Conservation (phyloP, 1,139 yeast species). For the Diutina scorzettiae region DNA sequence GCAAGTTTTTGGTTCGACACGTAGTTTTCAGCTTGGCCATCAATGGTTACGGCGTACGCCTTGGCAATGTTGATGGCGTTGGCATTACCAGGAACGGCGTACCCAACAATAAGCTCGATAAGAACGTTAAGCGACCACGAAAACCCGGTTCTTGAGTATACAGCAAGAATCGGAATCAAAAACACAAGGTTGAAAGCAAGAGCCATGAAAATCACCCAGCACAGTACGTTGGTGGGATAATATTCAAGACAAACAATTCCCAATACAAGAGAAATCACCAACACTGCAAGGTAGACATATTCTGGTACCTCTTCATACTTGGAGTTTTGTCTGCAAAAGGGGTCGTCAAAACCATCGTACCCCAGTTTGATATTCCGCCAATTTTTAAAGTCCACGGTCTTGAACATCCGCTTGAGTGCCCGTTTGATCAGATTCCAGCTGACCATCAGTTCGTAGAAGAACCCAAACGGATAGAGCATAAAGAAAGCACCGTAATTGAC, state of each 20-base stretch:
- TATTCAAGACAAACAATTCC: slow-evolving; percentile 31
- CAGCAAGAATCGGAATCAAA: slow-evolving; percentile 36
- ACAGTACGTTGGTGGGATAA: slow-evolving; percentile 39
- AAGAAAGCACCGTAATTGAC: slow-evolving; percentile 47
- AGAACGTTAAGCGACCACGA: slow-evolving; percentile 43
- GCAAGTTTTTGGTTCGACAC: slow-evolving; percentile 46
- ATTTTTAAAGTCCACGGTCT: slow-evolving; percentile 2
- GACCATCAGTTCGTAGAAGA: slow-evolving; percentile 13
- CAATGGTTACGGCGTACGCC: slow-evolving; percentile 46
- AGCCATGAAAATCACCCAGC: slow-evolving; percentile 48
- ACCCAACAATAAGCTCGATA: slow-evolving; percentile 50
- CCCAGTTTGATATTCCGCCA: slow-evolving; percentile 7
- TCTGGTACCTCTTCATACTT: slow-evolving; percentile 16
- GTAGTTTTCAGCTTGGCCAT: slow-evolving; percentile 50
- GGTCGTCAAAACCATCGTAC: slow-evolving; percentile 19
- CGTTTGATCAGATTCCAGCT: slow-evolving; percentile 8
- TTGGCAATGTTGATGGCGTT: slow-evolving; percentile 47
- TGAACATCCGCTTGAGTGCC: slow-evolving; percentile 9
- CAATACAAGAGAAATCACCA: slow-evolving; percentile 15
- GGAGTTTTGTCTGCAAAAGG: slow-evolving; percentile 13
- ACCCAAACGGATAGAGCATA: slow-evolving; percentile 45
- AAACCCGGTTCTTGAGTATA: slow-evolving; percentile 43
- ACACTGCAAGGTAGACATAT: slow-evolving; percentile 13
- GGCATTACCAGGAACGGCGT: slow-evolving; percentile 53
- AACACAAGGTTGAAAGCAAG: slow-evolving; percentile 42